A percentile compares a stretch with the other conserved stretches of the same genome.
These are phyloP conservation scores for Alternaria conjuncta DNA, from an alignment of 2,329 filamentous ascomycete species.

Conservation along the genomic window DNA sequence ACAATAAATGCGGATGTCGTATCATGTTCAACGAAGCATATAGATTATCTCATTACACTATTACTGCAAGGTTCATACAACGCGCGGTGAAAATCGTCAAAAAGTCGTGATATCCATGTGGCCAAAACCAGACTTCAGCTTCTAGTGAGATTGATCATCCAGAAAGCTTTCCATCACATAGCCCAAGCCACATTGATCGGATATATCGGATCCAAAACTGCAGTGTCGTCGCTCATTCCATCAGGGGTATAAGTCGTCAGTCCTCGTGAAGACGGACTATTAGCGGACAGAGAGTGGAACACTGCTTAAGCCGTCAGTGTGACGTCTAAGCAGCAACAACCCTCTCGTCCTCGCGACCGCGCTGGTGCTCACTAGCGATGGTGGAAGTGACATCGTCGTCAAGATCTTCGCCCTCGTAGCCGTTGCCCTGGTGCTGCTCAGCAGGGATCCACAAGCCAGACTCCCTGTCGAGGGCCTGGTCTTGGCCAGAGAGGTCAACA, in stretches of 20 bases:
- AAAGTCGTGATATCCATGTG: conserved; percentile 6
- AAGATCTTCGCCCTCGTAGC: conserved; percentile 67
- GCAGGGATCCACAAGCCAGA: conserved; percentile 82
- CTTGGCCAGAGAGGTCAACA: conserved; percentile 82
- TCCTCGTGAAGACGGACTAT: conserved; percentile 28
- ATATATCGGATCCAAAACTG: conserved; percentile 4
- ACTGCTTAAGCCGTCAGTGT: conserved; percentile 28
- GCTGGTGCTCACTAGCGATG: conserved; percentile 48
- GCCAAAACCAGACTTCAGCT: conserved; percentile 3
- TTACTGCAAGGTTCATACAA: conserved; percentile 8
- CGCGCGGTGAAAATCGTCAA: conserved; percentile 18
- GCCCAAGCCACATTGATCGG: conserved; percentile 13
- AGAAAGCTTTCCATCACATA: conserved; percentile 13
- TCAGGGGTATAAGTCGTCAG: conserved; percentile 46
- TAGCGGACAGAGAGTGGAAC: conserved; percentile 27
- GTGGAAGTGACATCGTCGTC: conserved; percentile 61
- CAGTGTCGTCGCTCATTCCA: conserved; percentile 26
- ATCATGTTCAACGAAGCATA: background rate
- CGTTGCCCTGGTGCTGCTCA: conserved; percentile 67
- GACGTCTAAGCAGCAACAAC: conserved; percentile 37
- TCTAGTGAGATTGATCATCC: background rate
- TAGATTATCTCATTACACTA: conserved; percentile 16
- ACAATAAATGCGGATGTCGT: background rate
- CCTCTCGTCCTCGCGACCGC: conserved; percentile 58
- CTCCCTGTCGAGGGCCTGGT: conserved; percentile 78